These are phyloP conservation scores for Fraxinus velutina DNA, from an alignment of 305 asterid genomes.

Conservation along the genomic window DNA sequence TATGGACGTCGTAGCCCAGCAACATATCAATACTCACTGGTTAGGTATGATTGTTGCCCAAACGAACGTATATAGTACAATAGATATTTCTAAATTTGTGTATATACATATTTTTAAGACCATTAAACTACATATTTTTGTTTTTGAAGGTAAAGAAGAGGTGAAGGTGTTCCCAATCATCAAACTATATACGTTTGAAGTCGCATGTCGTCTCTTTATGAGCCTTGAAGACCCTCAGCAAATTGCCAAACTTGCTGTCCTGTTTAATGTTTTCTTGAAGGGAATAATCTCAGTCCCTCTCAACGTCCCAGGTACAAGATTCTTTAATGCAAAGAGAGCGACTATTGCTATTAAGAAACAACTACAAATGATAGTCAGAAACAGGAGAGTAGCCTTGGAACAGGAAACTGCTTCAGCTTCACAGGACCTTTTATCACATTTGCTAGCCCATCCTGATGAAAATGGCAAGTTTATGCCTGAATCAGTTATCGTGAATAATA, in stretches of 20 bases:
- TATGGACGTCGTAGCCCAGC: conserved; percentile 29
- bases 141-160: conserved; percentile 21
- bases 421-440: conserved; percentile 36
- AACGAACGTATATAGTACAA: not conserved
- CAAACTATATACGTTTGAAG: conserved; percentile 28
- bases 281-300: conserved; percentile 32
- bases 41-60: conserved; percentile 19
- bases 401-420: conserved; percentile 23
- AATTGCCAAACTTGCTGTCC: conserved; percentile 19
- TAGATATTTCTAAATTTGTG: not conserved
- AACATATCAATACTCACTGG: conserved; percentile 34
- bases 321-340: conserved; percentile 24
- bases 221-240: conserved; percentile 30
- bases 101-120: not conserved
- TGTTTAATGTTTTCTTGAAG: conserved; percentile 27
- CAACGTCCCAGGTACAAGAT: conserved; percentile 32
- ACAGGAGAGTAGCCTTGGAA: conserved; percentile 26
- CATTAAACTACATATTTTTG: not conserved
- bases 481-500: conserved; percentile 25
- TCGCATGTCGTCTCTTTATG: conserved; percentile 36
- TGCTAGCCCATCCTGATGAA: conserved; percentile 28
- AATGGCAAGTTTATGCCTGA: conserved; percentile 38
- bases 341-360: conserved; percentile 20
- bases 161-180: conserved; percentile 22
- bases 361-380: conserved; percentile 10